Evolutionary conservation across 129 eudicot genomes (phyloP), one percentile per base, ranked within the genome.

Genomic region (Centella asiatica): DNA sequence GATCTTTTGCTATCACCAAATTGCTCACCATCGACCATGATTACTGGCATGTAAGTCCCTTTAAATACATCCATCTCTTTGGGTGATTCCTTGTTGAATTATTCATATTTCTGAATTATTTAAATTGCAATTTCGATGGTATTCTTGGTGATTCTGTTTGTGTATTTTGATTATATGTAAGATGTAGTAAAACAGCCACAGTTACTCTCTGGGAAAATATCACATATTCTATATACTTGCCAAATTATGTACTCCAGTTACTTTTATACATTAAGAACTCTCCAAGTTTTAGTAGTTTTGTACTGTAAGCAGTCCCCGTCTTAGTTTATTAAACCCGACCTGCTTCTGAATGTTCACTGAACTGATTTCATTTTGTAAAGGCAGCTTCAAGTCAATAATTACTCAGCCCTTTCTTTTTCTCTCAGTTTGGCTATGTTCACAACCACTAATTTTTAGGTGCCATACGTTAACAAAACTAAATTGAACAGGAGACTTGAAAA

Each of bases 31-130:
- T 93, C 57, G 99, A 93, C 50, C 88, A 71, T 75, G 96, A 93
- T 74, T 93, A 88, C 51, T 93, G 99, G 99, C 99, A 93, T 76
- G 99, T 93, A 57, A 88, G 96, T 87, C 34, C 12, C 18, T 24
- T 46, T 24, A 46, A 46, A 46, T 24, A 46, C 12, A 3, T 46
- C 23, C 5, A 4, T 34, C 39, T 34, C 39, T 34, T 9, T 34
- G n/a, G n/a, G n/a, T n/a, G n/a, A 4, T 4, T 42, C 2, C 11
- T 56, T 56, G 0, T 34, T 12, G 46, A 34, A 24, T 46, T 12
- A n/a, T n/a, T 8, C n/a, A 46, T 46, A n/a, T 18, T 46, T 46
- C 23, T 46, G 51, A 46, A 46, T 46, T 0, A n/a, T 18, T 58
- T 2, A 4, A 11, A 6, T 58, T 37, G 44, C 10, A 12, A 34